Evolutionary conservation across 495 filamentous ascomycete species (phyloP).

Genomic region (Cercophora samala): DNA sequence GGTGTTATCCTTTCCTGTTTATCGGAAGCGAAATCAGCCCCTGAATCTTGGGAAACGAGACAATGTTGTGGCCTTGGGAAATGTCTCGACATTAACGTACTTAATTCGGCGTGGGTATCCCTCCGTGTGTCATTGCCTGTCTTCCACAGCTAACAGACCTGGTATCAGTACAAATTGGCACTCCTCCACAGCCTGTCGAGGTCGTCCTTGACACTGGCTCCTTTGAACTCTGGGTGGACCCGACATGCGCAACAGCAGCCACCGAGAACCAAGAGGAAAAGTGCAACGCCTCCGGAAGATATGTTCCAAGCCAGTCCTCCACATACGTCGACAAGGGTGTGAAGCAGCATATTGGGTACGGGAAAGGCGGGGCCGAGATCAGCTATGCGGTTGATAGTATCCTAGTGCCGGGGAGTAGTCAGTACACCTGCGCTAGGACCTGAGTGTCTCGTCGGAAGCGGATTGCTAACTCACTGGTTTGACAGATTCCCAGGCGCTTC

Average conservation of each 20-base stretch:
- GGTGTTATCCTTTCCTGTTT: not conserved
- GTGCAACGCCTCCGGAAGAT: conserved; percentile 30
- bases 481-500: conserved; percentile 16
- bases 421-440: not conserved
- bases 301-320: conserved; percentile 16
- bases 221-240: conserved; percentile 43
- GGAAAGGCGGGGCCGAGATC: conserved; percentile 21
- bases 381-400: conserved; percentile 18
- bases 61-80: not conserved
- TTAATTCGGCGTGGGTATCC: not conserved
- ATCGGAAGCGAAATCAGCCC: not conserved
- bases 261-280: conserved; percentile 14
- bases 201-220: conserved; percentile 43
- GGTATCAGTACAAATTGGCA: conserved; percentile 18
- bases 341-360: conserved; percentile 14
- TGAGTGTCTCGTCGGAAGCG: not conserved
- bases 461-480: not conserved
- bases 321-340: conserved; percentile 2
- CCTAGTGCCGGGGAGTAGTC: conserved; percentile 14
- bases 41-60: not conserved
- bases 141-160: not conserved
- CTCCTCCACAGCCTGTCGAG: conserved; percentile 33
- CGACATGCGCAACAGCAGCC: conserved; percentile 28
- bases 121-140: not conserved
- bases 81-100: not conserved